A percentile compares a stretch with the other conserved stretches of the same genome.
Evolutionary conservation across 495 filamentous ascomycete species (phyloP).

Genomic region (Aspergillus incahuasiensis): DNA sequence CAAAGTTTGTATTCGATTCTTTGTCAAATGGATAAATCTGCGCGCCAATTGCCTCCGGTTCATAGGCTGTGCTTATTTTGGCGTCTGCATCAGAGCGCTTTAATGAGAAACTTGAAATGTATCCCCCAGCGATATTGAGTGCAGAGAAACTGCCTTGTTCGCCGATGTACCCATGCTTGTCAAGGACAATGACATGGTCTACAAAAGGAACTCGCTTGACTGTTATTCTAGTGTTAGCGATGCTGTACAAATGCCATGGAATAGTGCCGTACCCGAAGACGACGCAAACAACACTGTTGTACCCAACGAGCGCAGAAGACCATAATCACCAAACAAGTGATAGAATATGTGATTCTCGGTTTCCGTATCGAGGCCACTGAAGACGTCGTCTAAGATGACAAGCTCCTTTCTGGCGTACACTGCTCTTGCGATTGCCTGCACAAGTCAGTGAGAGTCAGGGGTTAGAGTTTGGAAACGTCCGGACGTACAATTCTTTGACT

Average conservation of each 20-base stretch:
- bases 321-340: conserved; percentile 49
- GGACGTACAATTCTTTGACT: conserved; percentile 54
- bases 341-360: conserved; percentile 60
- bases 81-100: conserved; percentile 22
- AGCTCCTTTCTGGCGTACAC: conserved; percentile 53
- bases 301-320: conserved; percentile 45
- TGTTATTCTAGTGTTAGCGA: conserved; percentile 12
- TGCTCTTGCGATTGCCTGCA: conserved; percentile 50
- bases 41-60: background rate
- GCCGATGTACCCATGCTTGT: conserved; percentile 35
- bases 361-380: conserved; percentile 56
- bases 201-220: conserved; percentile 46
- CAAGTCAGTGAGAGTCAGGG: background rate
- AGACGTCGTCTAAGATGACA: conserved; percentile 54
- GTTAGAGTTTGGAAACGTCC: background rate
- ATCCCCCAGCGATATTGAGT: conserved; percentile 42
- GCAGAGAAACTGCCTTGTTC: conserved; percentile 51
- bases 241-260: background rate
- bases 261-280: conserved; percentile 32
- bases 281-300: conserved; percentile 51
- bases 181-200: conserved; percentile 50
- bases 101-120: conserved; percentile 46
- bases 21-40: conserved; percentile 18
- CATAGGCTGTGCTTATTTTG: conserved; percentile 25
- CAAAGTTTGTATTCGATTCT: conserved; percentile 22